Percentiles rank a stretch among this genome's conserved stretches.
phyloP scores from a whole-genome alignment of 371 early-diverging fungal genomes.

The Saksenaea vasiformis region DNA sequence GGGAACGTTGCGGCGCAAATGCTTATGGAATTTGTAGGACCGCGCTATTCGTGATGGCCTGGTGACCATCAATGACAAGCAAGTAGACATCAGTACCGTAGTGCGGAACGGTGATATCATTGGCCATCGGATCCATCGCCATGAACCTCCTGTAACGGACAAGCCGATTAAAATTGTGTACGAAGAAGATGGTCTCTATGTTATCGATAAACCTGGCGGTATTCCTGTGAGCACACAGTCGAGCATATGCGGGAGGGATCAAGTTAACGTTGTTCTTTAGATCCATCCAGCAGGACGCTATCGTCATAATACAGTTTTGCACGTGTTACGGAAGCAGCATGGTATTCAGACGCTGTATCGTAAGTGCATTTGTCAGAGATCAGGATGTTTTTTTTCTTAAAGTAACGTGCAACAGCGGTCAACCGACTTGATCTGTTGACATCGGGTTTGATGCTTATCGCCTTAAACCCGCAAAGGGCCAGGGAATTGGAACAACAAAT shows the following conservation, averaged over 20 bases:
- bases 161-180: slow-evolving; percentile 63
- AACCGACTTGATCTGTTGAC: slow-evolving; percentile 94
- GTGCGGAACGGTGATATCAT: slow-evolving; percentile 77
- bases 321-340: slow-evolving; percentile 73
- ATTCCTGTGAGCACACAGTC: slow-evolving; percentile 64
- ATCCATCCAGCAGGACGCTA: slow-evolving; percentile 82
- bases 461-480: slow-evolving; percentile 63
- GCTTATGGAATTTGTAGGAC: slow-evolving; percentile 37
- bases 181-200: slow-evolving; percentile 66
- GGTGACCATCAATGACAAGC: slow-evolving; percentile 76
- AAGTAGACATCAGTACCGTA: slow-evolving; percentile 49
- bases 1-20: not conserved
- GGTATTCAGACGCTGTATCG: slow-evolving; percentile 68
- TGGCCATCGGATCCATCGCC: slow-evolving; percentile 85
- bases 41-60: slow-evolving; percentile 77
- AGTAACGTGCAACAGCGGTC: slow-evolving; percentile 47
- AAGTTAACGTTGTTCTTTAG: slow-evolving; percentile 9
- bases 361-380: slow-evolving; percentile 41
- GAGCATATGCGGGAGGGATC: not conserved
- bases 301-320: slow-evolving; percentile 82
- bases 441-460: slow-evolving; percentile 88
- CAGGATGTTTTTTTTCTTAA: not conserved
- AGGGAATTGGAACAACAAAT: slow-evolving; percentile 65
- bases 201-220: slow-evolving; percentile 89
- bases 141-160: slow-evolving; percentile 91